Evolutionary conservation across 2,329 filamentous ascomycete species (phyloP), one percentile per base, ranked within the genome.

Genomic region (Stagonosporopsis cucurbitacearum): DNA sequence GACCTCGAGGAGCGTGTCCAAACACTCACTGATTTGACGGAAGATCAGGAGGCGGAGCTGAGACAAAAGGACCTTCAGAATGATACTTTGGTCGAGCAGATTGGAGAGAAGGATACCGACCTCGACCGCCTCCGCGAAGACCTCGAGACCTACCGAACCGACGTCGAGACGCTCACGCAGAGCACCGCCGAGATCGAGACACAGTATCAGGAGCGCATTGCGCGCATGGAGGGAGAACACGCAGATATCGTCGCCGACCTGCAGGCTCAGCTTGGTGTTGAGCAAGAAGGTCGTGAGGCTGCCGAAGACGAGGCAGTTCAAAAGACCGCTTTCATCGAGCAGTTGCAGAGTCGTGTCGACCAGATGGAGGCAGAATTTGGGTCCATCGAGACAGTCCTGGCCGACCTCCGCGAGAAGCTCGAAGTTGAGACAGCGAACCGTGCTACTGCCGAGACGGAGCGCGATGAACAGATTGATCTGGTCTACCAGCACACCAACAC

Each of bases 181-280:
- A 71, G 78, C 7, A 74, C 80, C 35, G 70, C 64, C 2, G 64
- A 63, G 4, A 75, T 79, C 57, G 78, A 81, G 59, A 57, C 71
- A 12, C 72, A 78, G 26, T 75, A 80, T 50, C 58, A 64, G 4
- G 63, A 65, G 1, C 65, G 65, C 17, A 69, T 81, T 13, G 64
- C 58, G 3, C 67, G 74, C 39, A 74, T 80, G 68, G 73, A 79
- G 50, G 56, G 68, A 17, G 75, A 77, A 36, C 74, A 78, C 52
- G 70, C 72, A 6, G 66, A 69, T 15, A 69, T 62, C 5, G 67
- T 79, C 1, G 59, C 66, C 3, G 71, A 73, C 2, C 68, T 80
- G 1, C 67, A 80, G 49, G 63, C 62, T 11, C 68, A 74, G 15
- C 68, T 79, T 13, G 70, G 68, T 12, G 67, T 61, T 8, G 76